phyloP scores from a whole-genome alignment of 305 asterid species.

The Fraxinus latifolia region DNA sequence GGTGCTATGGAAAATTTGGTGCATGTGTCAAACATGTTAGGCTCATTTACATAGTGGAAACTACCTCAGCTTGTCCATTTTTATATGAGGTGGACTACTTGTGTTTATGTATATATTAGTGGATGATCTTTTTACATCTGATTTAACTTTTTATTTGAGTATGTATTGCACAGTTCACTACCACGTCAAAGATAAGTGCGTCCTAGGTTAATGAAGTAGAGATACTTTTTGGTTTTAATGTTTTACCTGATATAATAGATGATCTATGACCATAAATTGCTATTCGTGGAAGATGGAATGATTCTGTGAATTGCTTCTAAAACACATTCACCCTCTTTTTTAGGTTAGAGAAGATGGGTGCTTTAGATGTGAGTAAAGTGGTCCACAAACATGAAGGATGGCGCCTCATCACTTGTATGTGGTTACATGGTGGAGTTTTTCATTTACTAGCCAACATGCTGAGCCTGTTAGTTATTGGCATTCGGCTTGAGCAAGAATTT shows the following conservation, averaged over 20 bases:
- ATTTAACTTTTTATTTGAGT: not conserved
- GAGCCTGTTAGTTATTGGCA: conserved; percentile 50
- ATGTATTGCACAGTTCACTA: not conserved
- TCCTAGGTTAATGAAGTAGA: not conserved
- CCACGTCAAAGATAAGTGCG: not conserved
- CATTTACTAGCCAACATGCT: conserved; percentile 56
- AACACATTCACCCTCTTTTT: not conserved
- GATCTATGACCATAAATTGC: conserved; percentile 9
- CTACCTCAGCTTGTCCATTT: not conserved
- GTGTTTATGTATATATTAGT: not conserved
- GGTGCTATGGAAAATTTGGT: not conserved
- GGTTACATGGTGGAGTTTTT: conserved; percentile 56
- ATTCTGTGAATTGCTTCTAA: conserved; percentile 3
- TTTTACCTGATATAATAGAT: not conserved
- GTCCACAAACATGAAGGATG: conserved; percentile 49
- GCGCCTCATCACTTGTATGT: conserved; percentile 57
- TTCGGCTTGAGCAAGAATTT: conserved; percentile 51
- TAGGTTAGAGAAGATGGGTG: conserved; percentile 57
- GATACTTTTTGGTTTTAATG: not conserved
- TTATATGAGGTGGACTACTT: not conserved
- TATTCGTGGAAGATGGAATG: not conserved
- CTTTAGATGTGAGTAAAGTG: conserved; percentile 45
- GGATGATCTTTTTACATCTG: not conserved
- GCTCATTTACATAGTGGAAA: not conserved
- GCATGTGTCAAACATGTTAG: not conserved